Evolutionary conservation across 441 rosid species (phyloP), one percentile per base, ranked within the genome.

Genomic region (Lagerstroemia fauriei): DNA sequence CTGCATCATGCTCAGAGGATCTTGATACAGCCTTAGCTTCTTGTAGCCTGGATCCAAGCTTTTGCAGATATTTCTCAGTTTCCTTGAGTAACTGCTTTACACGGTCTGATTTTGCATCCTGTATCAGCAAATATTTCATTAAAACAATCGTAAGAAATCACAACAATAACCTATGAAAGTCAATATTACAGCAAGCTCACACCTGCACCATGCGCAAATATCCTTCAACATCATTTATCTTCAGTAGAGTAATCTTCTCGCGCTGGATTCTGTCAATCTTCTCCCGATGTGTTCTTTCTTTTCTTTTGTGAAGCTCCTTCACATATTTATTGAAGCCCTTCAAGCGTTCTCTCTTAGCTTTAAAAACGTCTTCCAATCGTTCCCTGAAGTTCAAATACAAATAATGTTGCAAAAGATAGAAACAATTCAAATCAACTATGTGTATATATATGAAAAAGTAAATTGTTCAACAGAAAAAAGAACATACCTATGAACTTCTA

Each of bases 161-260:
- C 53, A 73, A 82, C 34, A 69, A 68, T 63, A 20, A 44, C 80
- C 71, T 61, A 76, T 70, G 73, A 34, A 83, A 75, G 81, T 74
- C 84, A 70, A 46, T 84, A 82, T 25, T 69, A 77, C 29, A 81
- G 78, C 72, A 17, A 81, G 82, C 73, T 56, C 93, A 80, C 85
- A 94, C 99, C 99, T 95, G 93, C 85, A 95, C 98, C 98, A 95
- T 95, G 83, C 99, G 94, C 83, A 95, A 89, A 91, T 95, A 95
- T 81, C 99, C 99, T 92, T 95, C 99, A 78, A 95, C 99, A 84
- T 95, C 99, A 90, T 95, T 95, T 77, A 95, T 95, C 91, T 95
- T 95, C 72, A 95, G 89, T 80, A 95, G 84, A 89, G 95, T 95
- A 82, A 95, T 94, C 91, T 95, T 95, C 92, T 95, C 99, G 41